Percentiles rank a stretch among this genome's conserved stretches.
These are phyloP conservation scores for Cytospora piceicola DNA, from an alignment of 2,329 filamentous ascomycete species.

Conservation along the genomic window DNA sequence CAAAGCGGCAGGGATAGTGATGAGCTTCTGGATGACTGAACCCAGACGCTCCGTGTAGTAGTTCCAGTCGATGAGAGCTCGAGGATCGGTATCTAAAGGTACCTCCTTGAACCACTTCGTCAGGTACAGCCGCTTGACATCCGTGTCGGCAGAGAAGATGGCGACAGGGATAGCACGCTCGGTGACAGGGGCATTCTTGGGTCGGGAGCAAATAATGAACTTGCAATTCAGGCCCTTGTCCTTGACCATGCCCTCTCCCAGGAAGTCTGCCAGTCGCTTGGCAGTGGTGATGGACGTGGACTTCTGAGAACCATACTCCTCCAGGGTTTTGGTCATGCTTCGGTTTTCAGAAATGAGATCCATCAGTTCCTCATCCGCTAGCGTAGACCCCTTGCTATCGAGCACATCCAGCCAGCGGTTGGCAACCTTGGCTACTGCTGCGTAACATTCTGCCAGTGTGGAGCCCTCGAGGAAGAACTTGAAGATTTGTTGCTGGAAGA, in stretches of 20 bases:
- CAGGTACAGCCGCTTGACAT: conserved; percentile 85
- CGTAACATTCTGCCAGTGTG: conserved; percentile 87
- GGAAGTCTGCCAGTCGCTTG: conserved; percentile 89
- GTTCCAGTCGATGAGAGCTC: conserved; percentile 90
- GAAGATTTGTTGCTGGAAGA: conserved; percentile 99
- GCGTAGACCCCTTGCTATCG: conserved; percentile 81
- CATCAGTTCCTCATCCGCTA: conserved; percentile 96
- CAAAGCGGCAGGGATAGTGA: conserved; percentile 95
- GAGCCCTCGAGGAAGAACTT: conserved; percentile 96
- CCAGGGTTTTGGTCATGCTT: conserved; percentile 95
- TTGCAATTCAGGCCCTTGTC: conserved; percentile 99
- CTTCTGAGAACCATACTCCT: conserved; percentile 94
- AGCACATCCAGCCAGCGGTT: conserved; percentile 97
- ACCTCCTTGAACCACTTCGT: conserved; percentile 97
- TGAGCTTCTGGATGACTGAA: conserved; percentile 97
- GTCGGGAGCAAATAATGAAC: conserved; percentile 92
- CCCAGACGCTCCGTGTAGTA: conserved; percentile 96
- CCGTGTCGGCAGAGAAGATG: conserved; percentile 92
- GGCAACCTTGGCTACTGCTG: conserved; percentile 88
- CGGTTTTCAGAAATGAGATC: conserved; percentile 99
- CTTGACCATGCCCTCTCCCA: conserved; percentile 98
- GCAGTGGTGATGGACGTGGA: conserved; percentile 99
- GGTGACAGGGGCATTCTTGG: conserved; percentile 88
- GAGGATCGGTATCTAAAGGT: conserved; percentile 85
- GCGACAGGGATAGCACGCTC: conserved; percentile 93